Percentiles rank a stretch among this genome's conserved stretches.
phyloP scores from a whole-genome alignment of 2,329 filamentous ascomycete genomes.

The Cadophora sp. region DNA sequence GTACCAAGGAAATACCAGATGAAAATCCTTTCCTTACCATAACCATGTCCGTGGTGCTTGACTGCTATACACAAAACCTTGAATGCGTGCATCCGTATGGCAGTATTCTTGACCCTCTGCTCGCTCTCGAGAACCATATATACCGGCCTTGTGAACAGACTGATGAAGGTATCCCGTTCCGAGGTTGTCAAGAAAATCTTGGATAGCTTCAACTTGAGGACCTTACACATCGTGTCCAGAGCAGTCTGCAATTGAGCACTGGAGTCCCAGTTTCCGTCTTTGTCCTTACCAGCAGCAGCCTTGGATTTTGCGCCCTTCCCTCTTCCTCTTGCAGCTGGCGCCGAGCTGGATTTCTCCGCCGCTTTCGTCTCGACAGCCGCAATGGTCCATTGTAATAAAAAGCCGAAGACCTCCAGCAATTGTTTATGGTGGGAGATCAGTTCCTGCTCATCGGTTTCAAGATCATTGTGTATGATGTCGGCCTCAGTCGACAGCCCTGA shows the following conservation, averaged over 20 bases:
- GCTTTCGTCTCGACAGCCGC: conserved; percentile 93
- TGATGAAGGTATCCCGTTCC: conserved; percentile 93
- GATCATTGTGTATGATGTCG: conserved; percentile 82
- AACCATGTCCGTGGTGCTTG: conserved; percentile 97
- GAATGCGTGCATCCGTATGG: conserved; percentile 95
- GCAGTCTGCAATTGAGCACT: conserved; percentile 85
- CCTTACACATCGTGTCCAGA: conserved; percentile 94
- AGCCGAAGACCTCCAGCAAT: conserved; percentile 91
- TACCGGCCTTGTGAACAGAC: conserved; percentile 88
- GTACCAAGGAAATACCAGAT: conserved; percentile 25
- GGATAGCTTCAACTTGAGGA: conserved; percentile 88
- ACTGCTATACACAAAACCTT: conserved; percentile 96
- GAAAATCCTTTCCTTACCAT: conserved; percentile 64
- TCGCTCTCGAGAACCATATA: conserved; percentile 96
- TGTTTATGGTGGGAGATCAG: conserved; percentile 86
- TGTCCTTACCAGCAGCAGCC: conserved; percentile 59
- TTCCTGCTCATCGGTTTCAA: conserved; percentile 92
- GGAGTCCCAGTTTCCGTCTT: conserved; percentile 87
- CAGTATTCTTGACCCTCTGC: conserved; percentile 84
- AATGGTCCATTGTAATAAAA: conserved; percentile 93
- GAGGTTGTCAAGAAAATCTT: conserved; percentile 97
- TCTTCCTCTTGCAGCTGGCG: conserved; percentile 73
- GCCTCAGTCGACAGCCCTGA: conserved; percentile 87
- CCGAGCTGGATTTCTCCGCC: conserved; percentile 82
- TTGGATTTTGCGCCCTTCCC: conserved; percentile 80